Percentiles rank a stretch among this genome's conserved stretches.
phyloP scores from a whole-genome alignment of 306 rosid genomes.

The Aeschynomene evenia region DNA sequence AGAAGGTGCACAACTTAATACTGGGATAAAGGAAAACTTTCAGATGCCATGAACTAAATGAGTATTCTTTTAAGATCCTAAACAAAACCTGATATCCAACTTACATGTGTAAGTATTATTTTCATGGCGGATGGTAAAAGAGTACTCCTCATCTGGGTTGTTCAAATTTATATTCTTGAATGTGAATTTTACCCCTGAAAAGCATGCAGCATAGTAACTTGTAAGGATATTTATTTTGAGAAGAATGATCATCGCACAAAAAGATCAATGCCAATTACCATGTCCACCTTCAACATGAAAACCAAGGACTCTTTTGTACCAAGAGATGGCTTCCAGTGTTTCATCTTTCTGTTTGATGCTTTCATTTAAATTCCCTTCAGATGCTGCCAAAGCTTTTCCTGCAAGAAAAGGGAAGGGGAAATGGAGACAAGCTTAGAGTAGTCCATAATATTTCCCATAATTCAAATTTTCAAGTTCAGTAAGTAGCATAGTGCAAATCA shows the following conservation, averaged over 20 bases:
- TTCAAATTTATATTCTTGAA: conserved; percentile 60
- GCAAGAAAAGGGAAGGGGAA: not conserved
- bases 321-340: conserved; percentile 59
- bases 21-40: conserved; percentile 37
- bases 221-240: conserved; percentile 23
- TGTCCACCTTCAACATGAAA: conserved; percentile 78
- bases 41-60: not conserved
- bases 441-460: not conserved
- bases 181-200: conserved; percentile 74
- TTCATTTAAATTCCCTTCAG: conserved; percentile 45
- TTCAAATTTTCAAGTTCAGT: not conserved
- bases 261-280: conserved; percentile 54
- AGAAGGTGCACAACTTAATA: conserved; percentile 72
- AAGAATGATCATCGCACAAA: conserved; percentile 6
- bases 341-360: conserved; percentile 44
- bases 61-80: conserved; percentile 3
- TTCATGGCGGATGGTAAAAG: conserved; percentile 65
- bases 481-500: not conserved
- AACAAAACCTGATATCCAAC: conserved; percentile 32
- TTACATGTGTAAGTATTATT: conserved; percentile 68
- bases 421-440: not conserved
- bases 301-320: conserved; percentile 85
- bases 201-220: conserved; percentile 11
- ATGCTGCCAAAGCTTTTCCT: conserved; percentile 49
- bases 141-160: conserved; percentile 60